These are phyloP conservation scores for Nigrograna mackinnonii DNA, from an alignment of 2,329 filamentous ascomycete species.

Conservation along the genomic window DNA sequence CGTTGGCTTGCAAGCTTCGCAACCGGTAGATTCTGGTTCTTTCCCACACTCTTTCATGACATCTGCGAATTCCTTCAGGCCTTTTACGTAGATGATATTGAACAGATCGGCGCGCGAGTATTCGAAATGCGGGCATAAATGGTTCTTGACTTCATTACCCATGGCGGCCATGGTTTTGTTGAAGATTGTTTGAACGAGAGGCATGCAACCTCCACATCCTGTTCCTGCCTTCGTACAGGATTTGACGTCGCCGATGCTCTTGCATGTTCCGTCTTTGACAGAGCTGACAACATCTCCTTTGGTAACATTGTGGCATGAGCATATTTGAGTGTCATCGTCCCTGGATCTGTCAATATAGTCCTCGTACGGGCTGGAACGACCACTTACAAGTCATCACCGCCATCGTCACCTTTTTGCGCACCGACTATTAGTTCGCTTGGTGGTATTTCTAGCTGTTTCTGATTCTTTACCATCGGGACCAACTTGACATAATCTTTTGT, in stretches of 20 bases:
- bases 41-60: constrained; percentile 81
- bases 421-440: constrained; percentile 85
- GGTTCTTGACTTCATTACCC: constrained; percentile 85
- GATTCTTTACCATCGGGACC: constrained; percentile 82
- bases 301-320: constrained; percentile 89
- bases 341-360: constrained; percentile 24
- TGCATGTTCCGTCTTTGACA: constrained; percentile 79
- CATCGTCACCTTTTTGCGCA: constrained; percentile 72
- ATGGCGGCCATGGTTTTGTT: constrained; percentile 84
- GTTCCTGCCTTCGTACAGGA: constrained; percentile 90
- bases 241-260: constrained; percentile 80
- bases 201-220: constrained; percentile 88
- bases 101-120: constrained; percentile 87
- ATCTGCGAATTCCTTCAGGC: constrained; percentile 69
- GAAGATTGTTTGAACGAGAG: constrained; percentile 86
- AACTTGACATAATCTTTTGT: constrained; percentile 89
- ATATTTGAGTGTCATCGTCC: constrained; percentile 84
- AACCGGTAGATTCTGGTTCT: constrained; percentile 73
- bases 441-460: constrained; percentile 76
- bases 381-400: constrained; percentile 71
- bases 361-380: neutral
- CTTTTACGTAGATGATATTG: constrained; percentile 84
- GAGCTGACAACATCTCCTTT: constrained; percentile 77
- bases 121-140: constrained; percentile 82
- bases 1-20: constrained; percentile 84